Base-by-base conservation (phyloP, 257 asterid species). In the Buddleja alternifolia region DNA sequence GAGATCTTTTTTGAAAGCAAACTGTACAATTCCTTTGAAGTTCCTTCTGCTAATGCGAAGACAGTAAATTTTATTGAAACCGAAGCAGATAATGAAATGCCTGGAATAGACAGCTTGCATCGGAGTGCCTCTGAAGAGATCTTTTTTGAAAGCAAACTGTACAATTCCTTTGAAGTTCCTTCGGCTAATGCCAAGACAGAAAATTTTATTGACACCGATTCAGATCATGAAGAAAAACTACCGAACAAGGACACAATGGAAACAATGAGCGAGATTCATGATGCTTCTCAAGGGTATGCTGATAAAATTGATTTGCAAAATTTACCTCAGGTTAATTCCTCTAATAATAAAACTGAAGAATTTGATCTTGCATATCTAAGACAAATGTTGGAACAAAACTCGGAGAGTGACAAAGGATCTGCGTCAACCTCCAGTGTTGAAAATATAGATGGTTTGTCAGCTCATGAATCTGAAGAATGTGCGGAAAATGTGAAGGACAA, bases 381-480 rank as follows among this genome's bases (percentile, higher is more conserved):
- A 25, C 72, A 47, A 59, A 71, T 47, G 66, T 66, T 57, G 36
- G 79, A 70, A 66, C 84, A 80, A 63, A 60, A 70, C 62, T 68
- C 68, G 3, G 84, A 79, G 80, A 79, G 80, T 70, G 92, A 74
- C 42, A 84, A 73, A 73, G 83, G 76, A 42, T 81, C 82, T 51
- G 77, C 77, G 46, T 67, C 82, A 67, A 53, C 70, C 54, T 64
- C 80, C 21, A 72, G 73, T 72, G 39, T 53, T 42, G 88, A 80
- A 56, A 75, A 64, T 72, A 57, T 54, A 15, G 78, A 72, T 57
- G 80, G 63, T n/a, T 45, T 69, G 24, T 64, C 78, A 45, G 53
- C 75, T 63, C 60, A 72, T 21, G 86, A 74, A 70, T 65, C 77
- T 69, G 78, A 60, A 67, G 84, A 46, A 65, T 68, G 66, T 74